Conservation (phyloP, 1,139 yeast genomes). For the Protomyces inouyei region DNA sequence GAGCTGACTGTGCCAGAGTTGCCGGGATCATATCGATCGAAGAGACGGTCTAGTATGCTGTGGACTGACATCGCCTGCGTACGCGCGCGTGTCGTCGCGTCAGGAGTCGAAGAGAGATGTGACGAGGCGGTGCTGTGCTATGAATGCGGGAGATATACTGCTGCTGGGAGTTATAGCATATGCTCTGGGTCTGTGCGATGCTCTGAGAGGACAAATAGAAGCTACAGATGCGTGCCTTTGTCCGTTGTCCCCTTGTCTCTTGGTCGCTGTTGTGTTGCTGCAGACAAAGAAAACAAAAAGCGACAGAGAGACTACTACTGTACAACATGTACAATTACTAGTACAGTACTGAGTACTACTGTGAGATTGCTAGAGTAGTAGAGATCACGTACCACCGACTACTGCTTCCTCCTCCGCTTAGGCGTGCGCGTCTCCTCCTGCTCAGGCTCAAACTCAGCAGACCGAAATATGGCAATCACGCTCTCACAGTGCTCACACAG, state of each 20-base stretch:
- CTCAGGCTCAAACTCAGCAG: constrained; percentile 9
- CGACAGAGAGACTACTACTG: background rate
- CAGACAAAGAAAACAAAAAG: background rate
- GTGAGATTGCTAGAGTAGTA: background rate
- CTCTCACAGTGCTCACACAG: constrained; percentile 13
- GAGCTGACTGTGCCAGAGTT: constrained; percentile 13
- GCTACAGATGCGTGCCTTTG: background rate
- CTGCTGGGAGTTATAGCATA: too few relatives aligned
- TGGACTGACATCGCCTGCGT: background rate
- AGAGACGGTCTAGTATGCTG: constrained; percentile 3
- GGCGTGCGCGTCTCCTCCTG: constrained; percentile 13
- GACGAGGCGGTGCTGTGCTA: too few relatives aligned
- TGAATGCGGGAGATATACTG: too few relatives aligned
- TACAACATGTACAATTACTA: too few relatives aligned
- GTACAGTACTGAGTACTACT: too few relatives aligned
- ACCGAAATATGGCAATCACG: constrained; percentile 9
- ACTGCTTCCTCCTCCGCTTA: constrained; percentile 5
- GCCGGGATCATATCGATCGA: constrained; percentile 5
- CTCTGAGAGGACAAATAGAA: too few relatives aligned
- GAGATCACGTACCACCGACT: background rate
- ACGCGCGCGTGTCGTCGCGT: too few relatives aligned
- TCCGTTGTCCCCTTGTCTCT: background rate
- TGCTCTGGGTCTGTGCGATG: too few relatives aligned
- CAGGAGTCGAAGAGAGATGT: too few relatives aligned
- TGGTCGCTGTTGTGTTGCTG: background rate